These are phyloP conservation scores for Cutaneotrichosporon cavernicola DNA, from an alignment of 1,284 basidiomycete genomes.

Conservation along the genomic window DNA sequence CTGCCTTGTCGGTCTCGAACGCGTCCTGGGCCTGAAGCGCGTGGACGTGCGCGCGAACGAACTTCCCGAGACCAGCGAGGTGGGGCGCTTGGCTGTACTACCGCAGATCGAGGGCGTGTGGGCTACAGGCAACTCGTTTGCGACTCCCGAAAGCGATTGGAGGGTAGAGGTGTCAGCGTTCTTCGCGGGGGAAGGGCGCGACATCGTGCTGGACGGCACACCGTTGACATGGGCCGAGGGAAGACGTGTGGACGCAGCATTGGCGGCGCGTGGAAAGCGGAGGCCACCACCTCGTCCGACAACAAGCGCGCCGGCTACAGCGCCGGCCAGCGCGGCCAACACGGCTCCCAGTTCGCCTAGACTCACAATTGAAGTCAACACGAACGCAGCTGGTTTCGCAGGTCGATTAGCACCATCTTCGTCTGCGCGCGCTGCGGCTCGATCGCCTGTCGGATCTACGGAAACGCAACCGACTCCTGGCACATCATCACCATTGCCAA, in stretches of 20 bases:
- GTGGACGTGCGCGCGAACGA: conserved; percentile 82
- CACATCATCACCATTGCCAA: neutral
- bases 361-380: neutral
- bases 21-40: conserved; percentile 74
- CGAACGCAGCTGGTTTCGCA: neutral
- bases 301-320: neutral
- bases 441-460: neutral
- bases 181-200: conserved; percentile 72
- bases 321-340: neutral
- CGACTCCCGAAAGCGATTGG: conserved; percentile 64
- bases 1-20: conserved; percentile 88
- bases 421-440: neutral
- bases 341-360: neutral
- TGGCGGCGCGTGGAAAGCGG: conserved; percentile 10
- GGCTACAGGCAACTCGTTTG: conserved; percentile 78
- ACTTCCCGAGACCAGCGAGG: conserved; percentile 78
- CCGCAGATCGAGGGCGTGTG: conserved; percentile 74
- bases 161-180: conserved; percentile 74
- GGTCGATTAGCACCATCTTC: neutral
- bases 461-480: neutral
- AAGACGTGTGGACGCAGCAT: conserved; percentile 11
- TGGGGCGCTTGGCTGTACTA: conserved; percentile 76
- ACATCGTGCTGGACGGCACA: conserved; percentile 70
- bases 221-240: conserved; percentile 71
- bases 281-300: neutral